Evolutionary conservation across 129 eudicot species (phyloP).

Genomic region (Oenanthe sinensis): DNA sequence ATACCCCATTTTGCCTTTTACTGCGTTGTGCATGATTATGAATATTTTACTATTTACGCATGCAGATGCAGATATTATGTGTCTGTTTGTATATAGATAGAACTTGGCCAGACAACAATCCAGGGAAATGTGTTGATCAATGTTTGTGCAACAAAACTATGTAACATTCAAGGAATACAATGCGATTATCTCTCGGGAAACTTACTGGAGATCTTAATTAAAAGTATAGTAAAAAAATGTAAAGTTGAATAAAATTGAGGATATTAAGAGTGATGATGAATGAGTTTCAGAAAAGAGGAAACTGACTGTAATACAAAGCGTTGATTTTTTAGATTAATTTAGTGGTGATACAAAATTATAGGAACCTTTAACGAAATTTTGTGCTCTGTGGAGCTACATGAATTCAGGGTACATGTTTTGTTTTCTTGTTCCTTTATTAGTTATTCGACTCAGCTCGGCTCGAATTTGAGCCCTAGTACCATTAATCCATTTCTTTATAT

Average conservation of each 20-base stretch:
- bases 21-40: not conserved
- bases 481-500: no score
- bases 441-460: no score
- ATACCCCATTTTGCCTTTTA: not conserved
- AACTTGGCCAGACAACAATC: not conserved
- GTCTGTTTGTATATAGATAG: not conserved
- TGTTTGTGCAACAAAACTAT: not conserved
- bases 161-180: no score
- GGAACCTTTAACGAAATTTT: not conserved
- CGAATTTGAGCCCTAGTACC: no score
- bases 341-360: not conserved
- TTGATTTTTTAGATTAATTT: not conserved
- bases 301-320: not conserved
- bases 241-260: not conserved
- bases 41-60: not conserved
- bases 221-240: not conserved
- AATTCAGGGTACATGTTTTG: not conserved
- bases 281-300: not conserved
- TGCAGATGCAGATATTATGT: not conserved
- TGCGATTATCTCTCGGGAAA: not conserved
- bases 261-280: not conserved
- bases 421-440: no score
- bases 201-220: not conserved
- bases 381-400: constrained; percentile 2
- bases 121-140: not conserved